Base-by-base conservation (phyloP, 2,329 filamentous ascomycete species). In the Bertia moriformis region DNA sequence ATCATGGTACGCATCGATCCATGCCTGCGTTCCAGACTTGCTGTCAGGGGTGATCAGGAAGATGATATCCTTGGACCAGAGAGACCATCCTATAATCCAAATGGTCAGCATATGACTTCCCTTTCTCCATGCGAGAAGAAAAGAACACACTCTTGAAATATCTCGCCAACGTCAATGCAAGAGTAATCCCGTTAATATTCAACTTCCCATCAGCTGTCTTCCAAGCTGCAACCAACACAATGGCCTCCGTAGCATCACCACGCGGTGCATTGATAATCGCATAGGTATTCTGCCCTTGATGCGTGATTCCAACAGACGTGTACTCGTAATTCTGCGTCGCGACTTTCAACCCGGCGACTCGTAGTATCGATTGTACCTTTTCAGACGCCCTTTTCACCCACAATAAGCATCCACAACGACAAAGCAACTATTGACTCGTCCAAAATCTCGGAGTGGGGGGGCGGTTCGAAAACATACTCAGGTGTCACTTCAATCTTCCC, bases 1-100 rank as follows among this genome's bases (percentile, higher is more conserved):
- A 56, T 94, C 85, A 58, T 98, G 91, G 57, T 98, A 98, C 1
- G 91, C 91, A 53, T 95, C 88, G 5, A 95, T 85, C 91, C 91
- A 98, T 18, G 91, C 91, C 55, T 96, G 88, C 0, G 87, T 85
- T 1, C 89, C 91, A 10, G 84, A 82, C 42, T 79, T 82, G 56
- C 86, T 93, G 59, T 98, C 91, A 0, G 84, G 80, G 0, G 91
- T 79, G 37, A 98, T 71, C 4, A 98, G 62, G 48, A 98, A 77
- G 42, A 98, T 89, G 48, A 98, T 94, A 56, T 98, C 91, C 60
- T 98, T 98, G 42, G 88, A 95, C 91, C 91, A 98, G 19, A 98
- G 69, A 39, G 87, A 95, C 91, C 91, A 98, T 48, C 82, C 74
- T 78, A 35, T 13, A 35, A 15, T 10, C 10, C 7, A 35, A 10